Conservation (phyloP, 805 yeast genomes). For the Metschnikowia borealis region DNA sequence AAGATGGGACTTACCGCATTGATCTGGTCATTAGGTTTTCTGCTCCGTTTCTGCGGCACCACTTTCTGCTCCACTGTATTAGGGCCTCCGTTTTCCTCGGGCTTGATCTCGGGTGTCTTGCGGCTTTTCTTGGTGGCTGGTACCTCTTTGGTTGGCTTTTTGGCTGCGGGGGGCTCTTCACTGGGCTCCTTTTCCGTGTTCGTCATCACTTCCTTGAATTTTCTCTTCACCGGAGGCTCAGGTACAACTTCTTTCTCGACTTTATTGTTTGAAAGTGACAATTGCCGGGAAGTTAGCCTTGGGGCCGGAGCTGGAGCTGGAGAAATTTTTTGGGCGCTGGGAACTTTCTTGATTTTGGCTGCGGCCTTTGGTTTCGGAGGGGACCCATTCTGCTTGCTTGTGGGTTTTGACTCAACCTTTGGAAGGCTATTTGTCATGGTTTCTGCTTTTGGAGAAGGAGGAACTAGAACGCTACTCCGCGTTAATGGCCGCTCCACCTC, state of each 20-base stretch:
- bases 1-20: conserved; percentile 18
- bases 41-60: conserved; percentile 6
- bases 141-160: background rate
- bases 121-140: background rate
- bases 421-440: background rate
- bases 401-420: background rate
- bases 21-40: conserved; percentile 13
- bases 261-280: conserved; percentile 7
- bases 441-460: conserved; percentile 1
- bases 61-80: background rate
- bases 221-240: background rate
- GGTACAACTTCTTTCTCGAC: background rate
- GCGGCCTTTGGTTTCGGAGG: conserved; percentile 1
- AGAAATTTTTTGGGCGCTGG: background rate
- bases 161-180: background rate
- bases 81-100: background rate
- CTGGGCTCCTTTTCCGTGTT: background rate
- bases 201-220: background rate
- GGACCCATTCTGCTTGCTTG: background rate
- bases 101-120: background rate
- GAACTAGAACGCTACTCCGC: background rate
- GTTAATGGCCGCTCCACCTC: conserved; percentile 11
- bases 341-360: background rate
- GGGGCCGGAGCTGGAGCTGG: conserved; percentile 2
- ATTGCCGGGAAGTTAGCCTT: conserved; percentile 10